phyloP scores from a whole-genome alignment of 768 basidiomycete genomes.

The Suillus tomentosus region DNA sequence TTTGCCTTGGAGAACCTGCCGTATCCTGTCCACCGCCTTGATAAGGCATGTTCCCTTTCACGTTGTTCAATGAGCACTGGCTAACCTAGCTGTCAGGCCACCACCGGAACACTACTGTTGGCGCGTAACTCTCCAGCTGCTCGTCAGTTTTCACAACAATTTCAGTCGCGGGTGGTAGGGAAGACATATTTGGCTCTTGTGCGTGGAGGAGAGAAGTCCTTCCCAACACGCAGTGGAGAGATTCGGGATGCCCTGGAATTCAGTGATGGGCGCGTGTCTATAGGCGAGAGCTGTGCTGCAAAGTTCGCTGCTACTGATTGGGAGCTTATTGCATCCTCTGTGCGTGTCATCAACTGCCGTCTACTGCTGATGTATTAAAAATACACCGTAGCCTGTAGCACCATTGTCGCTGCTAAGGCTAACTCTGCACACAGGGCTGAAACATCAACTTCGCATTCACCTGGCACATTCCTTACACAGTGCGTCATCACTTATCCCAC shows the following conservation, averaged over 20 bases:
- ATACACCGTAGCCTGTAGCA: slow-evolving; percentile 34
- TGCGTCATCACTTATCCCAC: slow-evolving; percentile 25
- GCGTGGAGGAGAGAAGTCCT: slow-evolving; percentile 50
- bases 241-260: slow-evolving; percentile 45
- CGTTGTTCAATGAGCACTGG: background rate
- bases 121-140: slow-evolving; percentile 47
- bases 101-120: slow-evolving; percentile 64
- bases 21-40: slow-evolving; percentile 62
- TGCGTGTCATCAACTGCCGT: slow-evolving; percentile 35
- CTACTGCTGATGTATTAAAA: slow-evolving; percentile 24
- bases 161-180: slow-evolving; percentile 45
- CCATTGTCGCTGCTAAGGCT: slow-evolving; percentile 62
- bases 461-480: slow-evolving; percentile 52
- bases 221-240: slow-evolving; percentile 40
- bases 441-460: slow-evolving; percentile 74
- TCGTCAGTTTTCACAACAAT: slow-evolving; percentile 56
- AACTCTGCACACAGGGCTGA: slow-evolving; percentile 59
- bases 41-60: slow-evolving; percentile 48
- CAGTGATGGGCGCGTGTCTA: slow-evolving; percentile 47
- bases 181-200: slow-evolving; percentile 71
- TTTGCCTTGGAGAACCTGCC: slow-evolving; percentile 41
- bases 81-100: slow-evolving; percentile 41
- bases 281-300: slow-evolving; percentile 31
- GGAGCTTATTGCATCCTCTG: slow-evolving; percentile 61
- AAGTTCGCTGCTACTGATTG: slow-evolving; percentile 47